phyloP scores from a whole-genome alignment of 1,284 basidiomycete genomes.

The Fomitiporia mediterranea region DNA sequence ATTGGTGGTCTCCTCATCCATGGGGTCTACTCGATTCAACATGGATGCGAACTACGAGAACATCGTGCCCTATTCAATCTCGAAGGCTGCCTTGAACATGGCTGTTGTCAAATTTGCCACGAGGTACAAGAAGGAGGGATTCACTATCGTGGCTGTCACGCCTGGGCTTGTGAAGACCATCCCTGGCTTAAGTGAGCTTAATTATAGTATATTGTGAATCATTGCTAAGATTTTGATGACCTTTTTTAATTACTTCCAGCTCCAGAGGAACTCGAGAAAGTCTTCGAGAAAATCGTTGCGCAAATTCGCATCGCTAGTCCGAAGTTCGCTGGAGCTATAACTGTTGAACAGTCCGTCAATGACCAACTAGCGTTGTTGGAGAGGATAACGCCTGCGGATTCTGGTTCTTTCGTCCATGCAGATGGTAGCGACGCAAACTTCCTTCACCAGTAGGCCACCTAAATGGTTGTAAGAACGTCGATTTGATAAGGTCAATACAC shows the following conservation, averaged over 20 bases:
- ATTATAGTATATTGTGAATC: neutral
- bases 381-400: neutral
- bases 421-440: neutral
- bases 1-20: slow-evolving; percentile 21
- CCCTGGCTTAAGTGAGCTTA: slow-evolving; percentile 1
- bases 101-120: slow-evolving; percentile 24
- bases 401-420: slow-evolving; percentile 4
- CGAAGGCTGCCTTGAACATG: slow-evolving; percentile 27
- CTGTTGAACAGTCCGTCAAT: slow-evolving; percentile 7
- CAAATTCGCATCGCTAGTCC: neutral
- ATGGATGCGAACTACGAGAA: neutral
- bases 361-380: slow-evolving; percentile 8
- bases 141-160: slow-evolving; percentile 22
- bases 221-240: neutral
- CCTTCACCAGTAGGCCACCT: neutral
- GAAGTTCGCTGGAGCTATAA: slow-evolving; percentile 1
- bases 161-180: slow-evolving; percentile 26
- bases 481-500: neutral
- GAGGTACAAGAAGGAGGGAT: slow-evolving; percentile 23
- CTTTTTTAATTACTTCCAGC: neutral
- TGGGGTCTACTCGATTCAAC: slow-evolving; percentile 23
- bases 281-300: neutral
- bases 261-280: neutral
- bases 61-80: slow-evolving; percentile 20
- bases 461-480: too few species aligned